A percentile compares a stretch with the other conserved stretches of the same genome.
Conservation (phyloP, 2,329 filamentous ascomycete species). For the Fusarium bactridioides region DNA sequence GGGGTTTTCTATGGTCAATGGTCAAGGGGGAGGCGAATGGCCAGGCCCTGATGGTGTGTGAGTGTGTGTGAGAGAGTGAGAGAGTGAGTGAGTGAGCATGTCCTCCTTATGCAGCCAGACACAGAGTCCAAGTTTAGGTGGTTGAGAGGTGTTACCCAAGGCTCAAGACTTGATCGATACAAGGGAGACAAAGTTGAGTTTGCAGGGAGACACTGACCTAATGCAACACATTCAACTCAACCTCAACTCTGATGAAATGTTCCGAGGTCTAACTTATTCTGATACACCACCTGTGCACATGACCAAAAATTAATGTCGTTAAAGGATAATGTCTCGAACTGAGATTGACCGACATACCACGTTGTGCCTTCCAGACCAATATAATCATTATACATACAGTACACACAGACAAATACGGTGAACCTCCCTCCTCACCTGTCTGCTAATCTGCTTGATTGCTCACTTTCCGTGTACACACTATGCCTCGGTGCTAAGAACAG, state of each 20-base stretch:
- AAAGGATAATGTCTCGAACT: slow-evolving; percentile 22
- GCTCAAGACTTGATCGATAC: slow-evolving; percentile 20
- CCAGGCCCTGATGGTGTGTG: slow-evolving; percentile 21
- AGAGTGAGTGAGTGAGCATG: slow-evolving; percentile 4
- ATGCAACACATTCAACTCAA: slow-evolving; percentile 28
- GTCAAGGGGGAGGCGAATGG: slow-evolving; percentile 34
- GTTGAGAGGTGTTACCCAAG: slow-evolving; percentile 8
- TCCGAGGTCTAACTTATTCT: slow-evolving; percentile 17
- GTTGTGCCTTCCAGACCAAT: background rate
- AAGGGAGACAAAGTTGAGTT: slow-evolving; percentile 24
- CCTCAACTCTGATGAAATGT: slow-evolving; percentile 16
- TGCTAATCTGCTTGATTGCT: background rate
- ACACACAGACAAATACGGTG: slow-evolving; percentile 28
- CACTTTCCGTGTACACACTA: background rate
- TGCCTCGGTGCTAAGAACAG: slow-evolving; percentile 19
- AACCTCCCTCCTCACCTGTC: background rate
- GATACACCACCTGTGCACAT: slow-evolving; percentile 20
- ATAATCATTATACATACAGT: slow-evolving; percentile 20
- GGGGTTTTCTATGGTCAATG: slow-evolving; percentile 19
- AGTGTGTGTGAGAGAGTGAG: background rate
- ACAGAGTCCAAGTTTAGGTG: slow-evolving; percentile 2
- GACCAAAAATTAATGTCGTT: slow-evolving; percentile 27
- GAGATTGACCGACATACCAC: slow-evolving; percentile 37
- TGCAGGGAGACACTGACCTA: slow-evolving; percentile 21
- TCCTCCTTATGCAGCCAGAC: slow-evolving; percentile 8